Percentiles rank a stretch among this genome's conserved stretches.
phyloP scores from a whole-genome alignment of 2,329 filamentous ascomycete species.

The Ophioceras dolichostomum region DNA sequence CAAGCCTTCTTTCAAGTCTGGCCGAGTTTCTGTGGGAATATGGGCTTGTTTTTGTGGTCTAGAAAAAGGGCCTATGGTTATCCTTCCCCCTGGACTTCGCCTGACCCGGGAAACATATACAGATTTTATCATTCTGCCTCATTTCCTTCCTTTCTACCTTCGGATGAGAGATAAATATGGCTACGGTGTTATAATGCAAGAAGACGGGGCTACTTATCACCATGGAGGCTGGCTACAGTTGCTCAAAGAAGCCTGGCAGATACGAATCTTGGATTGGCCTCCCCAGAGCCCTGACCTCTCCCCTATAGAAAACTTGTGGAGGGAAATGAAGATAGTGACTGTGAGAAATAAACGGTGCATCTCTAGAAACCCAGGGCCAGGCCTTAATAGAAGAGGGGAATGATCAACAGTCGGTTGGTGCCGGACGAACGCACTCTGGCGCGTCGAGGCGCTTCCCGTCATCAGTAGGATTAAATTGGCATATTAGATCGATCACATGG shows the following conservation, averaged over 20 bases:
- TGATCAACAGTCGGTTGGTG: too few relatives aligned
- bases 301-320: not conserved
- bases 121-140: not conserved
- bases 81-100: not conserved
- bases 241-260: not conserved
- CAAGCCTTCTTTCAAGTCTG: not conserved
- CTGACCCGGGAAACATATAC: slow-evolving; percentile 1
- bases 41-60: not conserved
- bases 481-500: too few relatives aligned
- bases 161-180: not conserved
- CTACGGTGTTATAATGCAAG: not conserved
- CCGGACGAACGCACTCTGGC: too few relatives aligned
- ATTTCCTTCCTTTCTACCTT: not conserved
- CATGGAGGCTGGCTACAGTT: not conserved
- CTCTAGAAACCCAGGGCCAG: too few relatives aligned
- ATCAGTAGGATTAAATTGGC: too few relatives aligned
- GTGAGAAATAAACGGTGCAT: too few relatives aligned
- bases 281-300: not conserved
- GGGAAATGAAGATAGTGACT: not conserved
- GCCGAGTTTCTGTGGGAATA: not conserved
- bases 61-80: not conserved
- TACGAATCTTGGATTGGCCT: not conserved
- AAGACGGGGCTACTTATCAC: not conserved
- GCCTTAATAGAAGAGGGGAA: too few relatives aligned
- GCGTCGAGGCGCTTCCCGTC: too few relatives aligned